Evolutionary conservation across 768 basidiomycete genomes (phyloP).

Genomic region (Gautieria morchelliformis): DNA sequence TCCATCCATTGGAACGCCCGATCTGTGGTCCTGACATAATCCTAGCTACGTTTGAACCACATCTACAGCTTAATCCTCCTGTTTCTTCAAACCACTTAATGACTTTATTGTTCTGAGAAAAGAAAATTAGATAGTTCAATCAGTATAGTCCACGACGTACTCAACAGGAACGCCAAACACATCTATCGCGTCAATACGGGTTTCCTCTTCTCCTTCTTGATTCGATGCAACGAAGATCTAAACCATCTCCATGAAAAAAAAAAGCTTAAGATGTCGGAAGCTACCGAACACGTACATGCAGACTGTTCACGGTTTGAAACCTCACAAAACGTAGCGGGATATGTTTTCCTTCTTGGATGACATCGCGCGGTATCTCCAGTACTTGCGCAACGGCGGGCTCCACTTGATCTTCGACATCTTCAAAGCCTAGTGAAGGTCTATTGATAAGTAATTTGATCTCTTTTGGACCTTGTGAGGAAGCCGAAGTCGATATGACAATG

Average conservation of each 20-base stretch:
- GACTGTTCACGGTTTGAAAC: slow-evolving; percentile 57
- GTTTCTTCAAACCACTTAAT: slow-evolving; percentile 25
- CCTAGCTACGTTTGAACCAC: not conserved
- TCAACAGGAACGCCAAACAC: slow-evolving; percentile 49
- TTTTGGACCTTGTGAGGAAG: slow-evolving; percentile 41
- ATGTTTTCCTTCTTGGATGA: slow-evolving; percentile 36
- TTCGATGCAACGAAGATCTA: slow-evolving; percentile 66
- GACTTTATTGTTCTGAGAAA: slow-evolving; percentile 26
- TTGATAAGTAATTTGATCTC: slow-evolving; percentile 56
- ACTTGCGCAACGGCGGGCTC: slow-evolving; percentile 48
- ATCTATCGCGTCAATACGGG: slow-evolving; percentile 60
- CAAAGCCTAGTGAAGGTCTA: slow-evolving; percentile 50
- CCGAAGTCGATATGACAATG: slow-evolving; percentile 38
- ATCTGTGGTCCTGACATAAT: not conserved
- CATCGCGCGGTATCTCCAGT: slow-evolving; percentile 40
- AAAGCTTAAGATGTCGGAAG: not conserved
- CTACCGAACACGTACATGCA: slow-evolving; percentile 42
- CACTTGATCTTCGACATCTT: slow-evolving; percentile 46
- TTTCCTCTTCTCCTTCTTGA: slow-evolving; percentile 52
- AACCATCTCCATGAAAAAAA: not conserved
- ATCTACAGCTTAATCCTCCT: slow-evolving; percentile 3
- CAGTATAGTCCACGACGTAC: slow-evolving; percentile 28
- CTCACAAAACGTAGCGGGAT: slow-evolving; percentile 54
- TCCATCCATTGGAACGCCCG: not conserved
- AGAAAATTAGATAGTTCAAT: slow-evolving; percentile 1